phyloP scores from a whole-genome alignment of 306 rosid species.

The Quercus engelmannii region DNA sequence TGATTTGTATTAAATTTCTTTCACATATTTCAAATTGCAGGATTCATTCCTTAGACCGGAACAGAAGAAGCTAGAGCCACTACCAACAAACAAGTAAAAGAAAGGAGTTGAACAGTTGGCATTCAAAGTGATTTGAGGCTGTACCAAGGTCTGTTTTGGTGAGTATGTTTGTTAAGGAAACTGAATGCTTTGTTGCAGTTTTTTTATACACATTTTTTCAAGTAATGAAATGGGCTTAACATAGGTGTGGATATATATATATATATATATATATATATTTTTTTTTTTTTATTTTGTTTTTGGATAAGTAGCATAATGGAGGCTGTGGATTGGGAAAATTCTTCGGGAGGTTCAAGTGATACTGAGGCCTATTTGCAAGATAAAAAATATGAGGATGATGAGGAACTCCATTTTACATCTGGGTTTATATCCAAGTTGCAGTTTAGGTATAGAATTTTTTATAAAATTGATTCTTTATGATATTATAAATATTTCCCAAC shows the following conservation, averaged over 20 bases:
- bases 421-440: conserved; percentile 48
- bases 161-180: neutral
- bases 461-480: neutral
- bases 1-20: no score
- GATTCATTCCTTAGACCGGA: conserved; percentile 54
- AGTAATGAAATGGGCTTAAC: neutral
- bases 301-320: conserved; percentile 30
- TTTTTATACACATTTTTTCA: neutral
- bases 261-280: neutral
- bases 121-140: neutral
- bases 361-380: conserved; percentile 31
- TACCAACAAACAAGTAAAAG: conserved; percentile 38
- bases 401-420: conserved; percentile 36
- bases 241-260: no score
- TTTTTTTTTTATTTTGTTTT: neutral
- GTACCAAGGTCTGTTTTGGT: neutral
- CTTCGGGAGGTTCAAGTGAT: conserved; percentile 35
- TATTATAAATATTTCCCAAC: neutral
- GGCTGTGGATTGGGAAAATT: conserved; percentile 13
- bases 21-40: conserved; percentile 28
- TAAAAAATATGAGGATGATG: conserved; percentile 40
- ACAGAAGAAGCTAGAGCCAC: conserved; percentile 34
- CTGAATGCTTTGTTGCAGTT: neutral
- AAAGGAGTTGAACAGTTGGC: neutral
- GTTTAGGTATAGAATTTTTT: conserved; percentile 41